Base-by-base conservation (phyloP, 192 early-diverging fungal species). In the Jimgerdemannia lactiflua region DNA sequence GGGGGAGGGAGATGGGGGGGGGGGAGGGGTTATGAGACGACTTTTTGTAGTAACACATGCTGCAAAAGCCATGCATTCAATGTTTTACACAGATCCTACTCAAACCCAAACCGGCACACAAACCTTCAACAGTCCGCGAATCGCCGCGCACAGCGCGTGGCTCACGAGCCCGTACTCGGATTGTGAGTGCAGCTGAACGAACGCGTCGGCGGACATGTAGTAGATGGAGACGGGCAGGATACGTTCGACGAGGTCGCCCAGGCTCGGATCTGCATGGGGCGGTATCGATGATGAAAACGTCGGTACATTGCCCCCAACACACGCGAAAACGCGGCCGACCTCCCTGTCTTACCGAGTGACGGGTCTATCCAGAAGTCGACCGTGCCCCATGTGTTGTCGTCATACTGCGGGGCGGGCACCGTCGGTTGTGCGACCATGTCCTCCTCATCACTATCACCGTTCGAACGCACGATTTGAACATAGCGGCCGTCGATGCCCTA, bases 141-240 rank as follows among this genome's bases (percentile, higher is more conserved):
- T 92, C 0, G 94, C 94, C 1, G 95, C 94, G 73, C 92, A 93
- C 2, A 99, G 89, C 0, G 98, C 97, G 79, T 99, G 95, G 72
- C 89, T 93, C 39, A 97, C 92, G 14, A 91, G 89, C 3, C 98
- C 98, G 68, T 93, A 95, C 41, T 92, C 89, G 42, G 93, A 93
- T 11, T 85, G 81, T 8, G 92, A 88, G 72, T 94, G 93, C 1
- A 86, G 79, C 39, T 90, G 85, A 6, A 95, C 86, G 84, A 97
- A 99, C 14, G 91, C 86, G 44, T 93, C 87, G 44, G 98, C 82
- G 20, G 88, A 89, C 18, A 83, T 80, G 77, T 94, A 95, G 79
- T 95, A 90, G 0, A 86, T 83, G 17, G 93, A 93, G 4, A 96
- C 72, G 4, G 95, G 94, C 8, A 97, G 75, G 14, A 99, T 87